Evolutionary conservation across 441 rosid genomes (phyloP).

Genomic region (Aquilaria agallochum): DNA sequence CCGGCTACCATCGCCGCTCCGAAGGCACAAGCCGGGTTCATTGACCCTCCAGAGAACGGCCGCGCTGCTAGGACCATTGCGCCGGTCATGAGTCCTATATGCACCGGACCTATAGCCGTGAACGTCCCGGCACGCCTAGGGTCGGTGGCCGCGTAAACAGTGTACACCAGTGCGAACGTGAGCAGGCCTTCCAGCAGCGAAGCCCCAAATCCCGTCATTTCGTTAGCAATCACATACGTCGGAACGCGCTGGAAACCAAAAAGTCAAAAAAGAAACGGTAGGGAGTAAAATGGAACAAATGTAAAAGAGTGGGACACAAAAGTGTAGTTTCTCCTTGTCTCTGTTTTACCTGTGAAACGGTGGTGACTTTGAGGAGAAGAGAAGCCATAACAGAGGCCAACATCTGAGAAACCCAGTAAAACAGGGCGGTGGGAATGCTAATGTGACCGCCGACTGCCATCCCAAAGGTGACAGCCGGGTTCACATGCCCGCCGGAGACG

Average conservation of each 20-base stretch:
- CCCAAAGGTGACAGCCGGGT: conserved; percentile 89
- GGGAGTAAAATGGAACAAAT: neutral
- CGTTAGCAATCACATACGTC: conserved; percentile 52
- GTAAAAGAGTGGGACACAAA: neutral
- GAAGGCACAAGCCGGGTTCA: conserved; percentile 89
- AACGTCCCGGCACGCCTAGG: conserved; percentile 36
- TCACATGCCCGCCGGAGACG: conserved; percentile 82
- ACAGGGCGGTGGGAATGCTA: conserved; percentile 51
- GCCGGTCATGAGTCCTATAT: conserved; percentile 68
- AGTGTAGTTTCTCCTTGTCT: too few relatives aligned
- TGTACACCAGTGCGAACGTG: conserved; percentile 66
- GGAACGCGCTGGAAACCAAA: conserved; percentile 46
- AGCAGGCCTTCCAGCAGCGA: conserved; percentile 69
- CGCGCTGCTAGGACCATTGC: conserved; percentile 71
- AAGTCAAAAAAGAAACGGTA: neutral
- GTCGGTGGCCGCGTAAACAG: conserved; percentile 59
- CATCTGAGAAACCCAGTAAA: conserved; percentile 89
- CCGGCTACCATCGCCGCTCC: conserved; percentile 72
- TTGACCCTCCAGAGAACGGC: conserved; percentile 85
- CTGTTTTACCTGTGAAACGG: conserved; percentile 45
- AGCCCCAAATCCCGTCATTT: conserved; percentile 95
- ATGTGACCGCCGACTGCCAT: conserved; percentile 70
- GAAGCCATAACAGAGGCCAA: conserved; percentile 83
- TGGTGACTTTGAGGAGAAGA: conserved; percentile 56
- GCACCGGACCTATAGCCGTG: conserved; percentile 49